Evolutionary conservation across 192 early-diverging fungal species (phyloP), one percentile per base, ranked within the genome.

Genomic region (Neocallimastix lanati): DNA sequence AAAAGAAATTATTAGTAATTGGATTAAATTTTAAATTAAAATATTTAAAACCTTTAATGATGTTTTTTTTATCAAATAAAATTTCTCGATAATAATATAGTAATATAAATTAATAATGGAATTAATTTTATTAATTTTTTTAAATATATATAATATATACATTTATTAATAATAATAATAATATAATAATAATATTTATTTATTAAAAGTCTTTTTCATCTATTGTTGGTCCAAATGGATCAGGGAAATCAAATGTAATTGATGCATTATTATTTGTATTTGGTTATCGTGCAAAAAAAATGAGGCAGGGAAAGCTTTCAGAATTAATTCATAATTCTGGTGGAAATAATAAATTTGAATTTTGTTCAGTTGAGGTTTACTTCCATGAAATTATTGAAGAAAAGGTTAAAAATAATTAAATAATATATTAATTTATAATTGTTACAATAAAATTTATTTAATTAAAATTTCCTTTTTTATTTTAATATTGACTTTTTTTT

Each of bases 221-320:
- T 12, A 89, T 99, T 77, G 96, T 98, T 16, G 98, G 98, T 11
- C 98, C 96, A 4, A 99, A 99, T 79, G 96, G 96, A 30, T 97
- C 95, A 16, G 98, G 96, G 76, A 99, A 99, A 87, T 96, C 95
- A 29, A 99, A 98, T 82, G 98, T 99, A 16, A 98, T 99, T 79
- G 98, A 99, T 82, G 93, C 95, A 1, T 86, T 99, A 77, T 84
- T 99, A 30, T 99, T 99, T 84, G 98, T 99, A 38, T 99, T 99
- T 91, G 98, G 98, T 25, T 98, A 95, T 86, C 90, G 95, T 76
- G 96, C 98, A 11, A 95, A 92, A 86, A 98, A 98, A 84, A 95
- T 99, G 88, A 89, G 96, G 36, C 98, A 99, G 82, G 93, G 90
- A n/a, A 97, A 95, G 81, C 85, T 98, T 28, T 94, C 93, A 0